These are phyloP conservation scores for Termitomyces sp. DNA, from an alignment of 768 basidiomycete species.

Conservation along the genomic window DNA sequence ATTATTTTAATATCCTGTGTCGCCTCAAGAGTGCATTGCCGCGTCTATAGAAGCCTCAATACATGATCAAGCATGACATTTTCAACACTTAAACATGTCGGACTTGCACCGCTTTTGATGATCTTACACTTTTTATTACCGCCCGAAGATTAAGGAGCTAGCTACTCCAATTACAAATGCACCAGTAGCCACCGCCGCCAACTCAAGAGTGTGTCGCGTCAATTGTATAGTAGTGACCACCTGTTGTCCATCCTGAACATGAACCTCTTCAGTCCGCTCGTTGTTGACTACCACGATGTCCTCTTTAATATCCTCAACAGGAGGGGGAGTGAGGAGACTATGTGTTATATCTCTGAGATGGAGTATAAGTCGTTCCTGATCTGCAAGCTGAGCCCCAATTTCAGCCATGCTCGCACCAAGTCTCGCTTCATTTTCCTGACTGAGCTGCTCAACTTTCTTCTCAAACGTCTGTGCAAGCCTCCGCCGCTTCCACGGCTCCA, in stretches of 20 bases:
- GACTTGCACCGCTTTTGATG: background rate
- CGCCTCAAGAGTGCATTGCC: constrained; percentile 45
- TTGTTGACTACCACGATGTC: constrained; percentile 1
- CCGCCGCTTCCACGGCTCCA: constrained; percentile 96
- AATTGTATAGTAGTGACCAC: constrained; percentile 4
- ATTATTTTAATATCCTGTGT: background rate
- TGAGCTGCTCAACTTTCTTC: constrained; percentile 70
- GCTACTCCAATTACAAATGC: constrained; percentile 34
- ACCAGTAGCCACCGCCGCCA: constrained; percentile 29
- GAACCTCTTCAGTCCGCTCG: constrained; percentile 5
- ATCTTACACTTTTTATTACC: constrained; percentile 15
- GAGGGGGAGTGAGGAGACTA: background rate
- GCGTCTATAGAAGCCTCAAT: constrained; percentile 47
- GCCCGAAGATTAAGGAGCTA: constrained; percentile 26
- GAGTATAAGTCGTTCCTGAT: constrained; percentile 30
- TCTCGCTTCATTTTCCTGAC: constrained; percentile 46
- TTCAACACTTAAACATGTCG: background rate
- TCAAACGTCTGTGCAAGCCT: constrained; percentile 88
- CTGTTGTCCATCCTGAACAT: constrained; percentile 4
- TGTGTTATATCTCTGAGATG: constrained; percentile 13
- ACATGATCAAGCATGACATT: constrained; percentile 7
- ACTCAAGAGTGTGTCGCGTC: constrained; percentile 9
- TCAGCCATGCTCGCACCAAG: constrained; percentile 46
- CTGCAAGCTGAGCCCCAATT: constrained; percentile 45
- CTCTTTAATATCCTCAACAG: constrained; percentile 3